Evolutionary conservation across 2,329 filamentous ascomycete genomes (phyloP).

Genomic region (Pseudocercospora musae): DNA sequence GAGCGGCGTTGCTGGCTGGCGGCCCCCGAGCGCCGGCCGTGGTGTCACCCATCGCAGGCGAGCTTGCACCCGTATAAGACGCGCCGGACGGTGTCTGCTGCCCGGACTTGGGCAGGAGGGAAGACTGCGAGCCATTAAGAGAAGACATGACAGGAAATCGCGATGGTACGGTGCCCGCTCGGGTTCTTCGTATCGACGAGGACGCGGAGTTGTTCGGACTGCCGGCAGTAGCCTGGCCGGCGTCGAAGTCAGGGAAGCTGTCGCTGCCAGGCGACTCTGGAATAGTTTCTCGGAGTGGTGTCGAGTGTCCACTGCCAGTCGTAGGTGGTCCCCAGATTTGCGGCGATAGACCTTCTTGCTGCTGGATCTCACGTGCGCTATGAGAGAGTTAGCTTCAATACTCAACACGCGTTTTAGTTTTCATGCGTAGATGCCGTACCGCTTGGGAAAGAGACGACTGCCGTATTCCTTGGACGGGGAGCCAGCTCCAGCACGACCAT

Average conservation of each 20-base stretch:
- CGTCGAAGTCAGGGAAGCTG: slow-evolving; percentile 84
- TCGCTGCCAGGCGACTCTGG: slow-evolving; percentile 90
- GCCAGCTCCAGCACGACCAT: slow-evolving; percentile 77
- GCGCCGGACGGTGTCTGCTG: slow-evolving; percentile 83
- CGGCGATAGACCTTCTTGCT: slow-evolving; percentile 80
- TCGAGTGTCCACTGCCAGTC: slow-evolving; percentile 93
- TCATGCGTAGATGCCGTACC: slow-evolving; percentile 56
- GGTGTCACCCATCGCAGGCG: slow-evolving; percentile 34
- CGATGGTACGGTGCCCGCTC: slow-evolving; percentile 94
- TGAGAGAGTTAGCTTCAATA: slow-evolving; percentile 2
- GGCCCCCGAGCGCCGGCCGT: slow-evolving; percentile 42
- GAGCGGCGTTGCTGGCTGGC: slow-evolving; percentile 60
- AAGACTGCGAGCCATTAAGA: slow-evolving; percentile 55
- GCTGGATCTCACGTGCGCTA: slow-evolving; percentile 93
- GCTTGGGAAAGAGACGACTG: slow-evolving; percentile 82
- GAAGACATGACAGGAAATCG: slow-evolving; percentile 77
- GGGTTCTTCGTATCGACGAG: slow-evolving; percentile 61
- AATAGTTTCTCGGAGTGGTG: slow-evolving; percentile 93
- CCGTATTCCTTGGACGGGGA: slow-evolving; percentile 94
- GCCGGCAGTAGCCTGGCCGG: slow-evolving; percentile 25
- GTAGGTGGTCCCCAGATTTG: slow-evolving; percentile 88
- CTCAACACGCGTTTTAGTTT: neutral
- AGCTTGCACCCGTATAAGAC: slow-evolving; percentile 69
- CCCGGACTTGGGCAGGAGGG: slow-evolving; percentile 70
- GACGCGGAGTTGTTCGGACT: slow-evolving; percentile 26